phyloP scores from a whole-genome alignment of 805 yeast species.

The Candida rishiriensis region DNA sequence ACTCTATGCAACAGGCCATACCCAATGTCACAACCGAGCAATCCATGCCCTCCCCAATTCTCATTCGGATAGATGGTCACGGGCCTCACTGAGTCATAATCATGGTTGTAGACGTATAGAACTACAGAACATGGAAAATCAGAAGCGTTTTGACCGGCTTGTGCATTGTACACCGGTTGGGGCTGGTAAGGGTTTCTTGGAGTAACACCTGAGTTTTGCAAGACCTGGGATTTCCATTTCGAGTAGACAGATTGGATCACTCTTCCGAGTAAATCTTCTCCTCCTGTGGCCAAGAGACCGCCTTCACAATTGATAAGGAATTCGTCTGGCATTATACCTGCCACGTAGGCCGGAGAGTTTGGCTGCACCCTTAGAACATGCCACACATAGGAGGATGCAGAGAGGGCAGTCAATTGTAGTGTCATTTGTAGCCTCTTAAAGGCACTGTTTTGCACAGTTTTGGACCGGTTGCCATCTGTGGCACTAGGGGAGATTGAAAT shows the following conservation, averaged over 20 bases:
- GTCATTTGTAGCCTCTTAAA: conserved; percentile 59
- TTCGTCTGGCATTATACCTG: conserved; percentile 84
- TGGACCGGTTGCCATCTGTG: conserved; percentile 17
- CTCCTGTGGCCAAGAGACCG: conserved; percentile 81
- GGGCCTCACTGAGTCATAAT: conserved; percentile 80
- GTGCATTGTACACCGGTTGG: conserved; percentile 17
- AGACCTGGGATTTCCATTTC: conserved; percentile 17
- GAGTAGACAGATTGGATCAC: conserved; percentile 55
- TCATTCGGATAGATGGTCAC: conserved; percentile 72
- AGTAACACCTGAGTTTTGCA: conserved; percentile 1
- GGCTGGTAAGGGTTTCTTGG: conserved; percentile 7
- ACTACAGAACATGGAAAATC: conserved; percentile 34
- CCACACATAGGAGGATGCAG: conserved; percentile 80
- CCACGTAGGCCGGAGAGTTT: conserved; percentile 74
- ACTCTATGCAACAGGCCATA: conserved; percentile 74
- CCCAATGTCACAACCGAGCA: conserved; percentile 92
- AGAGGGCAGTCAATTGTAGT: conserved; percentile 72
- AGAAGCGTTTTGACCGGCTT: conserved; percentile 13
- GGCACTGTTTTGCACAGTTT: conserved; percentile 26
- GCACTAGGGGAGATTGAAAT: conserved; percentile 18
- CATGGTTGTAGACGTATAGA: conserved; percentile 81
- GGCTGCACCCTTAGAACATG: conserved; percentile 72
- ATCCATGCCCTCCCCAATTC: conserved; percentile 80
- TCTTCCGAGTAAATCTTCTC: conserved; percentile 71
- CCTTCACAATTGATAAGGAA: conserved; percentile 85